A percentile compares a stretch with the other conserved stretches of the same genome.
Conservation (phyloP, 805 yeast genomes). For the Metschnikowia picachoensis region DNA sequence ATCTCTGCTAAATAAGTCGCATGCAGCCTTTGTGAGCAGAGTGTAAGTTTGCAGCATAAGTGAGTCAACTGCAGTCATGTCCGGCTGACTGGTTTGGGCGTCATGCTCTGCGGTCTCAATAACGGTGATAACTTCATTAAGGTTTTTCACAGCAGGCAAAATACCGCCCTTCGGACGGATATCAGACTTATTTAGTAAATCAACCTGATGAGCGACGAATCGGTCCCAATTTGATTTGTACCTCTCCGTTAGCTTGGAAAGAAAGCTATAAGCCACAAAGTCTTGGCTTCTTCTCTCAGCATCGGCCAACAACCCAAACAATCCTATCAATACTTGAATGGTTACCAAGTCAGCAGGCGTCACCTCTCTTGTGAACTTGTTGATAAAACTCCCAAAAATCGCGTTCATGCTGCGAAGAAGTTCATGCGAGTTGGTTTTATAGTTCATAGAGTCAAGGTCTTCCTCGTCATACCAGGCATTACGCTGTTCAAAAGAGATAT, state of each 20-base stretch:
- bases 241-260: slow-evolving; percentile 51
- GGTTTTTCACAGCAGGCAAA: slow-evolving; percentile 31
- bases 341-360: slow-evolving; percentile 34
- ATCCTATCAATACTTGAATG: slow-evolving; percentile 30
- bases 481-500: slow-evolving; percentile 30
- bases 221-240: slow-evolving; percentile 55
- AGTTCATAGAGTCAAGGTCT: slow-evolving; percentile 31
- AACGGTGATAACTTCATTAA: slow-evolving; percentile 29
- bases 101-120: slow-evolving; percentile 33
- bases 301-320: slow-evolving; percentile 28
- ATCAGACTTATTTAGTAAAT: slow-evolving; percentile 30
- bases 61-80: slow-evolving; percentile 18
- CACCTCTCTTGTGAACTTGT: slow-evolving; percentile 32
- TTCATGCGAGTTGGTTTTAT: slow-evolving; percentile 44
- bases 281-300: slow-evolving; percentile 55
- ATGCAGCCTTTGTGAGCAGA: slow-evolving; percentile 30
- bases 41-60: slow-evolving; percentile 30
- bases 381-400: slow-evolving; percentile 43
- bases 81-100: slow-evolving; percentile 4
- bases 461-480: slow-evolving; percentile 26
- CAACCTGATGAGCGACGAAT: slow-evolving; percentile 53
- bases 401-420: slow-evolving; percentile 42
- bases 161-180: slow-evolving; percentile 36
- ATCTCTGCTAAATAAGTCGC: slow-evolving; percentile 35
- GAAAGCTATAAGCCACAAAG: slow-evolving; percentile 45